Evolutionary conservation across 1,139 yeast species (phyloP), one percentile per base, ranked within the genome.

Genomic region (Yamadazyma epiphylla): DNA sequence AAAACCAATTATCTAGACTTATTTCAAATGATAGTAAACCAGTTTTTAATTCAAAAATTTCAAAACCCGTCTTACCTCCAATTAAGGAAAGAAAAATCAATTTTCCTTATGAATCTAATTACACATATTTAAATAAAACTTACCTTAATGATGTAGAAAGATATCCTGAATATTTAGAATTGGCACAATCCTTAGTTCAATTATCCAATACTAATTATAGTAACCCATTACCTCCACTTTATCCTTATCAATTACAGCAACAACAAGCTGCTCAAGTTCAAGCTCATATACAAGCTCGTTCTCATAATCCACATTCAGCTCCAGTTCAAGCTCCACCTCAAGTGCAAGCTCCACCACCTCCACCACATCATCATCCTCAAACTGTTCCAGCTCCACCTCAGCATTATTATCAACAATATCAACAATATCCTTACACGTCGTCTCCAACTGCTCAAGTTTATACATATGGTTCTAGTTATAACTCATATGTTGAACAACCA

Each of bases 21-120:
- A 15, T 21, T 13, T 30, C 42, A 11, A 19, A 14, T 9, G 23
- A 24, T 19, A 36, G 43, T n/a, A 62, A 58, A 37, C 74, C 74
- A 17, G 48, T 51, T 14, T 67, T 68, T 39, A 69, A 65, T 42
- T 58, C 70, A 8, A 61, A 65, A 23, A 59, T 67, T 26, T 54
- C 66, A 30, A 51, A 49, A 30, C 60, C 47, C 13, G 33, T 39
- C n/a, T 33, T 41, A 20, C 47, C 47, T 10, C 43, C 60, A n/a
- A 50, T 58, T 15, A 39, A 46, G 27, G 69, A 61, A 36, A 53
- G 64, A 30, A 64, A 64, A 40, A 64, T 70, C 28, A 68, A 72
- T 46, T 74, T 70, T 43, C 80, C 80, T 5, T 74, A 67, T 46
- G 76, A 73, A 43, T 69, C 74, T 15, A 72, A 74, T 42, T 74